Evolutionary conservation across 805 yeast species (phyloP).

Genomic region (Hagleromyces aurorensis): DNA sequence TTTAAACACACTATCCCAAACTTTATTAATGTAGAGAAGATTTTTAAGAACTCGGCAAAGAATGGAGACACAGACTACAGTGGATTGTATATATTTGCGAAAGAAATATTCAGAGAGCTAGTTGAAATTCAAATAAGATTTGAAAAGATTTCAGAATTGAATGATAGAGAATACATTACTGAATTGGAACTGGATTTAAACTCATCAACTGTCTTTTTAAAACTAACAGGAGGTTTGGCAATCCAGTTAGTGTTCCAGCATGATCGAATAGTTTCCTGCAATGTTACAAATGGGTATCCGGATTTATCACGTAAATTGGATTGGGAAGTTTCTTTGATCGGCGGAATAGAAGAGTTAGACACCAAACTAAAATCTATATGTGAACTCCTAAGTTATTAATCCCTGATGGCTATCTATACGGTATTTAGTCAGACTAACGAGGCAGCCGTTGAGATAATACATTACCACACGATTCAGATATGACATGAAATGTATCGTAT

Average conservation of each 20-base stretch:
- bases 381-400: too few relatives aligned
- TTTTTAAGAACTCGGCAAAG: constrained; percentile 14
- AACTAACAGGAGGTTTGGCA: constrained; percentile 2
- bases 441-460: too few relatives aligned
- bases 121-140: constrained; percentile 8
- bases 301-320: too few relatives aligned
- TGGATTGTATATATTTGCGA: constrained; percentile 24
- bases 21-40: constrained; percentile 16
- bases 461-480: too few relatives aligned
- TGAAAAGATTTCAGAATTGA: constrained; percentile 13
- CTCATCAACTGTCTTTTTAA: constrained; percentile 12
- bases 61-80: constrained; percentile 10
- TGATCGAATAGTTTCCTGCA: constrained; percentile 16
- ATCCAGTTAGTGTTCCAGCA: constrained; percentile 14
- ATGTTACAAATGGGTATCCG: constrained; percentile 8
- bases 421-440: too few relatives aligned
- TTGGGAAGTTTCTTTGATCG: constrained; percentile 16
- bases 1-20: constrained; percentile 35
- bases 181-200: constrained; percentile 18
- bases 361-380: constrained; percentile 14
- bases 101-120: constrained; percentile 19
- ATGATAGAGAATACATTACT: constrained; percentile 8
- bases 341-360: constrained; percentile 17
- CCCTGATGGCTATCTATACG: constrained; percentile 2
- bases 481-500: too few relatives aligned